Percentiles rank a stretch among this genome's conserved stretches.
phyloP scores from a whole-genome alignment of 768 basidiomycete genomes.

The Boletus pseudo-olivaceus region DNA sequence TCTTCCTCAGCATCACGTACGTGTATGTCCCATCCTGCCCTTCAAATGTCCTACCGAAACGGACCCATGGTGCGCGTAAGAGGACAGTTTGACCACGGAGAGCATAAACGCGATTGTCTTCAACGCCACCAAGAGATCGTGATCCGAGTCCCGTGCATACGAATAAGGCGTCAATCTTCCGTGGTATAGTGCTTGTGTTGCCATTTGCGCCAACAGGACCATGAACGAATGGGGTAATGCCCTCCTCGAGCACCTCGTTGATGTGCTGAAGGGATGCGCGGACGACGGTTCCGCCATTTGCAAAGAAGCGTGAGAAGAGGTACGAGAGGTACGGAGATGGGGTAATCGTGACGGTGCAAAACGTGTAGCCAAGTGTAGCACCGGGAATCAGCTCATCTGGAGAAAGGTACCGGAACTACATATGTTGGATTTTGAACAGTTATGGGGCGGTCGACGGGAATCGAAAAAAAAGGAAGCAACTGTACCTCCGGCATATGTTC shows the following conservation, averaged over 20 bases:
- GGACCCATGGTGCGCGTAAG: constrained; percentile 42
- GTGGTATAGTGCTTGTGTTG: background rate
- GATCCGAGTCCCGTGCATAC: constrained; percentile 65
- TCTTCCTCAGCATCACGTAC: constrained; percentile 34
- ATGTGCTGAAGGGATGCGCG: constrained; percentile 64
- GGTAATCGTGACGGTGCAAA: constrained; percentile 67
- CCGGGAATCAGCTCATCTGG: constrained; percentile 38
- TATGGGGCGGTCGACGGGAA: background rate
- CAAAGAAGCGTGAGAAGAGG: constrained; percentile 50
- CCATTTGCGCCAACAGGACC: background rate
- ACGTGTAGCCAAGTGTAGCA: constrained; percentile 47
- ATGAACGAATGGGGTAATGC: background rate
- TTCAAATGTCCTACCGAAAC: constrained; percentile 26
- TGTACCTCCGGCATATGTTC: constrained; percentile 50
- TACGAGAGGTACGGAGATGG: constrained; percentile 57
- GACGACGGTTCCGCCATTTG: constrained; percentile 51
- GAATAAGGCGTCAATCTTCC: constrained; percentile 25
- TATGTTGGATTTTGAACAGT: background rate
- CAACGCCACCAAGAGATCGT: constrained; percentile 43
- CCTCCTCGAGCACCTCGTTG: constrained; percentile 41
- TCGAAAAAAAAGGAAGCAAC: constrained; percentile 9
- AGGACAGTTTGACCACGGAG: constrained; percentile 42
- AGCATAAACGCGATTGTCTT: constrained; percentile 41
- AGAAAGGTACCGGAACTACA: constrained; percentile 34
- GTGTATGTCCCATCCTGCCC: constrained; percentile 25